Evolutionary conservation across 768 basidiomycete genomes (phyloP), one percentile per base, ranked within the genome.

Genomic region (Coprinopsis sp.): DNA sequence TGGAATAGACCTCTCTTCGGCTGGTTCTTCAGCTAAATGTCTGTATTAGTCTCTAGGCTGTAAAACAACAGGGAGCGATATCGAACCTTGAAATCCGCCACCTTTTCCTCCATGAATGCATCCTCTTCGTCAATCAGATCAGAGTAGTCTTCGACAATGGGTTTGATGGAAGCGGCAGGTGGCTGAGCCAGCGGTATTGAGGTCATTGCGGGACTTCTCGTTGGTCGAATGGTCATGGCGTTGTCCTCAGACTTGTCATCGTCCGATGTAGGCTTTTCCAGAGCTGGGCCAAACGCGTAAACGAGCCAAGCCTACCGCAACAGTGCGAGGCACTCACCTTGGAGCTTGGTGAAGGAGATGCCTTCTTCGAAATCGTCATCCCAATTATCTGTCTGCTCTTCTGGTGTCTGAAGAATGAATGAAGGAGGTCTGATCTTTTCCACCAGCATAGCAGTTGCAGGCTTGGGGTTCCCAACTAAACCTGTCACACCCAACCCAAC

Each of bases 301-400:
- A 45, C 37, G 11, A 52, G 19, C 50, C 14, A 1, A 50, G 34
- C 24, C 46, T 19, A 31, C 27, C 5, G 46, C 55, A 18, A 24
- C 16, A 22, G 22, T 13, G 29, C 13, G 2, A 49, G 7, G 1
- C 2, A 53, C 60, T 16, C 28, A 76, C 76, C 83, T 69, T 86
- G 87, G 24, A 94, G 63, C 64, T 93, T 95, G 6, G 84, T 81
- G 44, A 90, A 79, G 0, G 91, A 91, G 27, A 93, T 92, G 1
- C 87, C 91, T 54, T 91, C 91, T 60, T 93, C 91, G 54, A 99
- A 99, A 59, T 99, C 96, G 53, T 93, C 91, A 58, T 99, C 96
- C 96, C 96, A 99, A 53, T 93, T 95, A 61, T 96, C 93, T 1
- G 84, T 87, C 61, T 90, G 87, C 53, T 91, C 85, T 67, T 93